Evolutionary conservation across 129 eudicot genomes (phyloP).

Genomic region (Pittosporum tobira): DNA sequence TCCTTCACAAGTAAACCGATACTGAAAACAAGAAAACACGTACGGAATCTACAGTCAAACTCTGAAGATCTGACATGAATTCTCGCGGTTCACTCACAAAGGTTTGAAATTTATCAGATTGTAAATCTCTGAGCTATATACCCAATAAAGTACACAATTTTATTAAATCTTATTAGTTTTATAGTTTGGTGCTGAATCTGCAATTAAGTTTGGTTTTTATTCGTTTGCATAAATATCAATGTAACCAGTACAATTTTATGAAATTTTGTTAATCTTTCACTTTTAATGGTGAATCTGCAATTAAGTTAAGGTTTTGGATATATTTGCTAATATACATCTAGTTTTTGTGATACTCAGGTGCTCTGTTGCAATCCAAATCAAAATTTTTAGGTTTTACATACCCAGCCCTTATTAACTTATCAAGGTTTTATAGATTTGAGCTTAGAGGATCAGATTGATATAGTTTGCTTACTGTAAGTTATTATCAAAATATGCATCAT

Average conservation of each 20-base stretch:
- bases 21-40: too few relatives aligned
- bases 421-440: not conserved
- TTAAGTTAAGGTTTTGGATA: not conserved
- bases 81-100: not conserved
- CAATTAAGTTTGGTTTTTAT: too few relatives aligned
- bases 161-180: not conserved
- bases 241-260: too few relatives aligned
- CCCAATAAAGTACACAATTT: not conserved
- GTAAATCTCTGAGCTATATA: not conserved
- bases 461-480: not conserved
- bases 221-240: too few relatives aligned
- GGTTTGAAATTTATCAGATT: not conserved
- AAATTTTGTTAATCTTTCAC: not conserved
- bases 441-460: not conserved
- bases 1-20: too few relatives aligned
- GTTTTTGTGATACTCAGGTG: not conserved
- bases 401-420: not conserved
- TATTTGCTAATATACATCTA: not conserved
- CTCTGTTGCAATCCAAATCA: not conserved
- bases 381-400: not conserved
- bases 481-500: slow-evolving; percentile 30
- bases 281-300: not conserved
- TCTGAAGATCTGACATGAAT: too few relatives aligned
- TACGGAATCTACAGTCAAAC: too few relatives aligned
- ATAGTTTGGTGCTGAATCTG: too few relatives aligned